Base-by-base conservation (phyloP, 768 basidiomycete genomes). In the Serendipita vermifera region DNA sequence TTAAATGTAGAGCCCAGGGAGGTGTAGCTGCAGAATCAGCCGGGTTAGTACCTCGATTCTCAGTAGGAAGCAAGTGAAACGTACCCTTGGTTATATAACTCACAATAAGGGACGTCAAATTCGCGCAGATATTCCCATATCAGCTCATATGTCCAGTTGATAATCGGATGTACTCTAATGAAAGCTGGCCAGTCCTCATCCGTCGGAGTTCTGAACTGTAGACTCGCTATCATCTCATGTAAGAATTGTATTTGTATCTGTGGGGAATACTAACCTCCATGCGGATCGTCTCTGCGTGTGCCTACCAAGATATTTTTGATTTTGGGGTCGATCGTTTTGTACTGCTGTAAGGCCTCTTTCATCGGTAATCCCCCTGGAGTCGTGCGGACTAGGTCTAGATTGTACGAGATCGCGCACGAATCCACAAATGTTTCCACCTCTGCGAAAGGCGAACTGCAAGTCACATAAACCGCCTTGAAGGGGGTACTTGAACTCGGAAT, bases 1-100 rank as follows among this genome's bases (percentile, higher is more conserved):
- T 98, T 96, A 70, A 80, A 88, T 5, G 86, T 91, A 9, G 93
- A 96, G 15, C 96, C 94, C 17, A 99, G 79, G 3, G 94, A 97
- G 2, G 96, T 99, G 69, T 94, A 99, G n/a, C 92, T 94, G 5
- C 11, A 3, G 15, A 54, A 40, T 32, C 33, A 6, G 24, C 20
- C 35, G 29, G 48, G 40, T 59, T 35, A 55, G 22, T 1, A 14
- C 3, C 2, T 2, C 17, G 17, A 24, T 14, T 15, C 31, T 36
- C 15, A 54, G 11, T 29, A 33, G 31, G 24, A 35, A 26, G 27
- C 3, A 40, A 15, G 7, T 35, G 53, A 54, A 9, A 67, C 82
- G 56, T 57, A 93, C 87, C 94, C 96, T 70, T 86, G 74, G 63
- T 98, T 90, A 64, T 99, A 99, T 38, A 99, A 66, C 33, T 68